phyloP scores from a whole-genome alignment of 176 grass and related monocot genomes.

The Typha latifolia region DNA sequence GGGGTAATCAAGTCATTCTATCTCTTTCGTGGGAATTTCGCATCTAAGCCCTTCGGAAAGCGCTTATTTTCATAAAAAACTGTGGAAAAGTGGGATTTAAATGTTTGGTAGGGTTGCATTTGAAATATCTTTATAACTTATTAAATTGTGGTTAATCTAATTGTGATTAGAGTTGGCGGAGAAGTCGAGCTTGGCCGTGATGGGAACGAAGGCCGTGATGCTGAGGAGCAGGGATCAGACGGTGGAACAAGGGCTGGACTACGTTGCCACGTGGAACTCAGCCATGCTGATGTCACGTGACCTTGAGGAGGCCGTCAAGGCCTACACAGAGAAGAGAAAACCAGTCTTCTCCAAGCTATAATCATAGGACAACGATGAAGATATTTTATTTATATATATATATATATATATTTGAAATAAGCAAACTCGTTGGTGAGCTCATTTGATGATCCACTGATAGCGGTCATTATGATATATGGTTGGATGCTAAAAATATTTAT shows the following conservation, averaged over 20 bases:
- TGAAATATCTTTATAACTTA: background rate
- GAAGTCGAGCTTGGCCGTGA: constrained; percentile 69
- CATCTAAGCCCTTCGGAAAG: no score
- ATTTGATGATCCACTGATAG: no score
- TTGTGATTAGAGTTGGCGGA: constrained; percentile 54
- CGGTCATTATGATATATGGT: no score
- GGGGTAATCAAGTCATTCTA: constrained; percentile 22
- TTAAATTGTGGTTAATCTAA: no score
- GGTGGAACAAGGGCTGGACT: constrained; percentile 73
- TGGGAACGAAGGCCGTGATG: constrained; percentile 72
- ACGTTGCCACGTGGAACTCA: constrained; percentile 79
- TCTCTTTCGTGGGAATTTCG: no score
- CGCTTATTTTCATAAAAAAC: background rate
- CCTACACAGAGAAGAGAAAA: constrained; percentile 57
- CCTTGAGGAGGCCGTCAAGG: constrained; percentile 63
- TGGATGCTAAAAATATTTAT: no score
- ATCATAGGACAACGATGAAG: background rate
- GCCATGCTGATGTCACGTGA: constrained; percentile 72
- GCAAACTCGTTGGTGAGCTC: no score
- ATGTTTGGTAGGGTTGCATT: no score
- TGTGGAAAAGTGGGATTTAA: no score
- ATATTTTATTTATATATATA: background rate
- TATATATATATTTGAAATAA: no score
- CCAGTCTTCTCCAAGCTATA: constrained; percentile 76
- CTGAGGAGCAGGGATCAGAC: constrained; percentile 79